phyloP scores from a whole-genome alignment of 768 basidiomycete species.

The Rhodotorula kratochvilovae region DNA sequence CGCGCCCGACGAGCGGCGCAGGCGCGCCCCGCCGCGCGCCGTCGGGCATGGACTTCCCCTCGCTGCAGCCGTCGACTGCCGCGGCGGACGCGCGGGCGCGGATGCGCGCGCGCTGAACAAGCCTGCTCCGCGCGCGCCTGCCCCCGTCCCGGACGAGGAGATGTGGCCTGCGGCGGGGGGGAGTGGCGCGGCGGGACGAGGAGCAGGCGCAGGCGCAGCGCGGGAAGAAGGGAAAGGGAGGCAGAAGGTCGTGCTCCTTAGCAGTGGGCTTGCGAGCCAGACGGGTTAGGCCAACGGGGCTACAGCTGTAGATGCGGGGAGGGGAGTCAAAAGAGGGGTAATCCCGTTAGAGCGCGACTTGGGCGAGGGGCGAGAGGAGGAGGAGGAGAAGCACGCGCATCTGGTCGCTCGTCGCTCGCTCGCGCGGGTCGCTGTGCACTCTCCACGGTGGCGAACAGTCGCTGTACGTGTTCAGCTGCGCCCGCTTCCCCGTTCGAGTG shows the following conservation, averaged over 20 bases:
- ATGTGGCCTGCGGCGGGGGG: not conserved
- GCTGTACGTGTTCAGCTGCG: no score
- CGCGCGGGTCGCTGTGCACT: no score
- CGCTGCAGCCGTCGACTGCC: not conserved
- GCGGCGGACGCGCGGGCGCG: slow-evolving; percentile 15
- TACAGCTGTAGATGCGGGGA: no score
- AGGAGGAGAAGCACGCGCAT: no score
- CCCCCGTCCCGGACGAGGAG: slow-evolving; percentile 14
- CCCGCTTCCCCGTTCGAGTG: no score
- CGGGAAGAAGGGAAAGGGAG: slow-evolving; percentile 28
- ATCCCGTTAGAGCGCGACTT: no score
- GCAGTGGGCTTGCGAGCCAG: slow-evolving; percentile 24
- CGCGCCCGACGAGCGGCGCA: slow-evolving; percentile 8
- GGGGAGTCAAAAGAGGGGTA: no score
- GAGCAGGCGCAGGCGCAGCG: not conserved
- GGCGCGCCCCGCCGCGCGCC: slow-evolving; percentile 1
- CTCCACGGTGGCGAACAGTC: no score
- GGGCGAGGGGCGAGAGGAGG: no score
- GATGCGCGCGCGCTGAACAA: slow-evolving; percentile 21
- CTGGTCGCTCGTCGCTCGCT: no score
- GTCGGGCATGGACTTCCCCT: slow-evolving; percentile 29
- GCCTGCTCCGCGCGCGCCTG: slow-evolving; percentile 10
- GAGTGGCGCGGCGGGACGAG: not conserved
- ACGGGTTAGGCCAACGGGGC: no score
- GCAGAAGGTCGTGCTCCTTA: slow-evolving; percentile 27